phyloP scores from a whole-genome alignment of 148 eudicot species.

The Camellia granthamiana region DNA sequence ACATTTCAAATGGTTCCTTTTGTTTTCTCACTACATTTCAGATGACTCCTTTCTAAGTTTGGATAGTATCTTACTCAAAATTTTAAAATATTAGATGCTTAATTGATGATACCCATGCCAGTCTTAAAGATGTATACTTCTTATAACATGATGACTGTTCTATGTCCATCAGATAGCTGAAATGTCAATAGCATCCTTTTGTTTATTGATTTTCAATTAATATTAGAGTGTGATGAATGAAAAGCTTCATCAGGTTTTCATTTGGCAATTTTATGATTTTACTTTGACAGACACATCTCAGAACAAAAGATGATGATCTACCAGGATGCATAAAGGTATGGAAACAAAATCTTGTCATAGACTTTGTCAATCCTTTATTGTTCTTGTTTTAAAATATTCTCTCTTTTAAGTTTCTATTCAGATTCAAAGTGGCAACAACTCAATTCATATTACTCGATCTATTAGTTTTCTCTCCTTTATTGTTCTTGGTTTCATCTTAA shows the following conservation, averaged over 20 bases:
- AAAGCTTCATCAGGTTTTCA: neutral
- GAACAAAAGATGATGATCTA: constrained; percentile 62
- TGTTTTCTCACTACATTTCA: neutral
- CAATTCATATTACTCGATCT: neutral
- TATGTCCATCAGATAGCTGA: neutral
- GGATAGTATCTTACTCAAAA: too few species aligned
- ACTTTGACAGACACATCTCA: constrained; percentile 53
- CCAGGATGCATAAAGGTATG: constrained; percentile 78
- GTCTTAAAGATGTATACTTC: too few species aligned
- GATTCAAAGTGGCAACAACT: neutral
- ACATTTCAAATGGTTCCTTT: neutral
- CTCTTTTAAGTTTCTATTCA: neutral
- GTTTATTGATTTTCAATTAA: neutral
- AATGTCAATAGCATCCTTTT: neutral
- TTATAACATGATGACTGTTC: neutral
- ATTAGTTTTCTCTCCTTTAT: neutral
- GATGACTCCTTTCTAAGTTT: neutral
- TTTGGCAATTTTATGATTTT: constrained; percentile 11
- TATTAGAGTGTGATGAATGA: neutral
- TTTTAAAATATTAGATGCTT: too few species aligned
- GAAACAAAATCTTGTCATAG: neutral
- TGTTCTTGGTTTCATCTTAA: neutral
- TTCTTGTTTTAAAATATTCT: neutral
- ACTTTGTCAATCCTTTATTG: neutral
- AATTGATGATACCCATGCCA: too few species aligned